Percentiles rank a stretch among this genome's conserved stretches.
phyloP scores from a whole-genome alignment of 2,329 filamentous ascomycete genomes.

The Canariomyces notabilis region DNA sequence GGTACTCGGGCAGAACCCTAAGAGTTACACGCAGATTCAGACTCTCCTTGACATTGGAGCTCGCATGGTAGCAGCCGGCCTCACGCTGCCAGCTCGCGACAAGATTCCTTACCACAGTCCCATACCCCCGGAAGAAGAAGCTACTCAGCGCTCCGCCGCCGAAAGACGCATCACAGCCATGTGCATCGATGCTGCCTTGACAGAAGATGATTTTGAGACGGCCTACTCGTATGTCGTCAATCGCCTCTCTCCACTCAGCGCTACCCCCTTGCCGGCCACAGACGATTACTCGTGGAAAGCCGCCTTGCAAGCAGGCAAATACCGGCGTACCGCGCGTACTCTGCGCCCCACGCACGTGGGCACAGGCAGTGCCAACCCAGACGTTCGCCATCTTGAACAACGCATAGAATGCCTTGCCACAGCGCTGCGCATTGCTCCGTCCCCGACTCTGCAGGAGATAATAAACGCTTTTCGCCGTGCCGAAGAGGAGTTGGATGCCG shows the following conservation, averaged over 20 bases:
- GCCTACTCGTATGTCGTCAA: constrained; percentile 80
- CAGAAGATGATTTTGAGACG: constrained; percentile 77
- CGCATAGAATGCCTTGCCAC: constrained; percentile 74
- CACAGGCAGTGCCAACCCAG: constrained; percentile 53
- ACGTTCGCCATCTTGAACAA: constrained; percentile 71
- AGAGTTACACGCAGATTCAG: constrained; percentile 69
- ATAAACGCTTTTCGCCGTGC: constrained; percentile 70
- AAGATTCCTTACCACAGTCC: constrained; percentile 28
- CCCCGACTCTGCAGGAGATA: constrained; percentile 66
- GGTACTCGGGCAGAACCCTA: constrained; percentile 69
- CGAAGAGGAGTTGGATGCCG: constrained; percentile 68
- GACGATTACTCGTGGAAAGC: constrained; percentile 76
- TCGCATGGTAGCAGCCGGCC: constrained; percentile 59
- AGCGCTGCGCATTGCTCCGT: constrained; percentile 68
- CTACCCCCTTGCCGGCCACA: constrained; percentile 7
- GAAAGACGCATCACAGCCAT: constrained; percentile 70
- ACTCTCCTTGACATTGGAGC: constrained; percentile 65
- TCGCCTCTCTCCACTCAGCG: constrained; percentile 42
- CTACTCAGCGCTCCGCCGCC: constrained; percentile 35
- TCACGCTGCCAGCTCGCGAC: constrained; percentile 31
- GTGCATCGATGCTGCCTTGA: constrained; percentile 72
- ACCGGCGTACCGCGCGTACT: constrained; percentile 53
- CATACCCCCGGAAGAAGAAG: constrained; percentile 25
- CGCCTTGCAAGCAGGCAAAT: constrained; percentile 71
- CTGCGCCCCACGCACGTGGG: constrained; percentile 55